Conservation (phyloP, 2,329 filamentous ascomycete genomes). For the Fusarium sp. region DNA sequence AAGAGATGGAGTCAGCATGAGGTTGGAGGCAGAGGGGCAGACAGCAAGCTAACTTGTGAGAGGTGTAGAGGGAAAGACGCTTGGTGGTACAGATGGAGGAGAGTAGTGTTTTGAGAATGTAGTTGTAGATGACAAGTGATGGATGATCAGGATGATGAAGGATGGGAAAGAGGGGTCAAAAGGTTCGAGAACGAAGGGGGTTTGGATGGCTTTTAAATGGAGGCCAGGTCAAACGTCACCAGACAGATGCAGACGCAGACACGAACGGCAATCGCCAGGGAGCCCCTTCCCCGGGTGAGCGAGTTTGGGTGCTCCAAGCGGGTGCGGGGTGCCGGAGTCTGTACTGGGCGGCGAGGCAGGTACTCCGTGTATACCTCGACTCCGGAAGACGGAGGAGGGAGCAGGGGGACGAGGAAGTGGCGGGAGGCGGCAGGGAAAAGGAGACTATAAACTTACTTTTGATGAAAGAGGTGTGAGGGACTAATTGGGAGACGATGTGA, state of each 20-base stretch:
- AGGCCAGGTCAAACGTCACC: conserved; percentile 41
- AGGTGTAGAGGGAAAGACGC: not conserved
- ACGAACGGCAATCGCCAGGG: conserved; percentile 16
- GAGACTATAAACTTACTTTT: conserved; percentile 32
- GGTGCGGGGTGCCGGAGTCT: conserved; percentile 31
- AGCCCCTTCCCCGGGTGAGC: conserved; percentile 12
- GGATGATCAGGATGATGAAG: conserved; percentile 21
- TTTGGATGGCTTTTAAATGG: conserved; percentile 40
- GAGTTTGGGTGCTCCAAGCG: conserved; percentile 6
- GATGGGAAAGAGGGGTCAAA: conserved; percentile 37
- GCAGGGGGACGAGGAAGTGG: not conserved
- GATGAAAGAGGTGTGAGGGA: conserved; percentile 9
- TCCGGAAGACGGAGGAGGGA: conserved; percentile 19
- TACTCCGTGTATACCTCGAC: conserved; percentile 36
- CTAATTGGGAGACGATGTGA: conserved; percentile 3
- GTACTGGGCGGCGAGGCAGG: conserved; percentile 2
- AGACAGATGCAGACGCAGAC: conserved; percentile 1
- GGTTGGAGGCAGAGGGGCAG: not conserved
- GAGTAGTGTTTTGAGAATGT: conserved; percentile 4
- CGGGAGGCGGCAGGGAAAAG: conserved; percentile 2
- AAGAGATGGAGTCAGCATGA: conserved; percentile 22
- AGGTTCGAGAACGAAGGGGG: conserved; percentile 20
- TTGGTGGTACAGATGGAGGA: not conserved
- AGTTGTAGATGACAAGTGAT: conserved; percentile 17
- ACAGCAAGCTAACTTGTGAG: conserved; percentile 36